Evolutionary conservation across 164 flowering plant genomes (phyloP), one percentile per base, ranked within the genome.

Genomic region (Saururus chinensis): DNA sequence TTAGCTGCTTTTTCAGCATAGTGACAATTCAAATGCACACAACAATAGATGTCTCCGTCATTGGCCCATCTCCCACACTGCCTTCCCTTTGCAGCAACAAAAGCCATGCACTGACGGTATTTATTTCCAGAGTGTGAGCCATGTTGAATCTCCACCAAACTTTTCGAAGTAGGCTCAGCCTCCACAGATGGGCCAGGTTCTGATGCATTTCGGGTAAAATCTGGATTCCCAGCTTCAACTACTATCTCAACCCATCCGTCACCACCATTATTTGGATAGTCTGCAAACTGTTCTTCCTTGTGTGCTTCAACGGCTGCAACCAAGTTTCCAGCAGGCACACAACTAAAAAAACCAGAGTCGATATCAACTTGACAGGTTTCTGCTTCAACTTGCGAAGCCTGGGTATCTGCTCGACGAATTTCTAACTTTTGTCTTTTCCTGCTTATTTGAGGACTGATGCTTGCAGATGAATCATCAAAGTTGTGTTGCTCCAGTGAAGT

Each of bases 1-100:
- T 79, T 84, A 3, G 74, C 64, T 60, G 83, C 63, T 66, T 71
- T 77, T 19, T 78, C 74, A 21, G 56, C 61, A 63, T 81, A 82
- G 62, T 81, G 86, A 75, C 82, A 73, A 35, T 85, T 75, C 82
- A 90, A 77, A 73, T 95, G 99, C 57, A 88, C 95, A 81, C 95
- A 88, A 67, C 99, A 95, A 66, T 87, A 91, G 56, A 82, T 78
- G 74, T 87, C 92, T 52, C 96, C 96, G 25, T 90, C 99, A 71
- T 81, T 95, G 53, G 97, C 99, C 82, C 85, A 91, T 78, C 97
- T 83, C 57, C 81, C 92, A 72, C 99, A 95, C 57, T 87, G 93
- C 76, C 99, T 82, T 69, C 95, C 95, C 72, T 95, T 95, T 0
- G 95, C 74, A 78, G 89, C 99, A 70, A 90, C 81, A 67, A 84